phyloP scores from a whole-genome alignment of 2,329 filamentous ascomycete species.

The Davidsoniella australis region DNA sequence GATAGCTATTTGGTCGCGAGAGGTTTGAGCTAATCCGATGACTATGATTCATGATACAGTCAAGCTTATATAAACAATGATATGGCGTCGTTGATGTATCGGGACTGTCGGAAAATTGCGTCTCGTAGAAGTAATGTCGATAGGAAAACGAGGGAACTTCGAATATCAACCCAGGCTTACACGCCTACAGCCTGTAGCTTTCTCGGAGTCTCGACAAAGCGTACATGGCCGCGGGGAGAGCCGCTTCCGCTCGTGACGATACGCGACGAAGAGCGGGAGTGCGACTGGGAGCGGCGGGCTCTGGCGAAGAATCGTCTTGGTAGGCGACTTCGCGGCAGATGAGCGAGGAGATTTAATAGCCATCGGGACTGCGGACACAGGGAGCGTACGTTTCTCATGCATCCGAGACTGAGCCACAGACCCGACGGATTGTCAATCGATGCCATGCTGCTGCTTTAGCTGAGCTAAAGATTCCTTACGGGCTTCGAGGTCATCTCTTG shows the following conservation, averaged over 20 bases:
- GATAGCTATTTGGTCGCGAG: background rate
- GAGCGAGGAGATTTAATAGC: constrained; percentile 12
- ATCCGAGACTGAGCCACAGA: constrained; percentile 32
- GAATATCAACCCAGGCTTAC: constrained; percentile 9
- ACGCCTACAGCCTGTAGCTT: constrained; percentile 12
- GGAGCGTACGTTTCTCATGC: constrained; percentile 12
- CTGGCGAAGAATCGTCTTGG: constrained; percentile 11
- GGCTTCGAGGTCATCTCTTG: constrained; percentile 84
- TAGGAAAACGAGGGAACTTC: background rate
- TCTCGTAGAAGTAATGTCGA: no score
- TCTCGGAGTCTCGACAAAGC: constrained; percentile 12
- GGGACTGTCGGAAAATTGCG: background rate
- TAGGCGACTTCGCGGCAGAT: constrained; percentile 9
- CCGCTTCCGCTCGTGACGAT: constrained; percentile 7
- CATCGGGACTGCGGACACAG: constrained; percentile 12
- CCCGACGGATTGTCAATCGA: constrained; percentile 84
- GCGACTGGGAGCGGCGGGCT: constrained; percentile 10
- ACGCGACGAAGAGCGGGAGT: background rate
- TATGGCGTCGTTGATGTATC: background rate
- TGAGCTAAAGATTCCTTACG: constrained; percentile 95
- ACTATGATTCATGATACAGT: background rate
- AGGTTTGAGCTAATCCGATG: constrained; percentile 4
- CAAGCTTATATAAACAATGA: background rate
- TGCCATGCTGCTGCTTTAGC: constrained; percentile 93
- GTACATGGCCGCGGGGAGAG: constrained; percentile 11